These are phyloP conservation scores for Ceratobasidium sp. DNA, from an alignment of 1,284 basidiomycete genomes.

Conservation along the genomic window DNA sequence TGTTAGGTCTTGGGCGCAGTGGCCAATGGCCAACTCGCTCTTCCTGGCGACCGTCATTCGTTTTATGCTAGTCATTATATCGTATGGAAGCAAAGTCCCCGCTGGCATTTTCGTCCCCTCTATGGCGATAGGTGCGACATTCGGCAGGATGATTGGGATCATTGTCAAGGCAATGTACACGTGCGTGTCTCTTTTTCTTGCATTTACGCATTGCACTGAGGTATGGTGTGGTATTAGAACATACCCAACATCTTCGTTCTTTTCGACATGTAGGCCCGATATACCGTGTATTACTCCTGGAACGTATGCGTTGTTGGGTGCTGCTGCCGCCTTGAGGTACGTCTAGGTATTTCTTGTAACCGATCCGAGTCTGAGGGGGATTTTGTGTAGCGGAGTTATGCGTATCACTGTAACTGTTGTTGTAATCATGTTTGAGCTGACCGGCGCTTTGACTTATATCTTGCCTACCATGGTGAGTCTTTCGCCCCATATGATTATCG, in stretches of 20 bases:
- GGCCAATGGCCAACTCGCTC: constrained; percentile 94
- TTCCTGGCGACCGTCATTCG: constrained; percentile 93
- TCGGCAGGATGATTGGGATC: constrained; percentile 96
- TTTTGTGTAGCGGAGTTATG: constrained; percentile 85
- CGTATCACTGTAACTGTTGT: constrained; percentile 98
- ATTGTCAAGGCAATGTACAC: constrained; percentile 92
- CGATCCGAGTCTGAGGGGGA: constrained; percentile 2
- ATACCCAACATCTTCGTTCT: constrained; percentile 86
- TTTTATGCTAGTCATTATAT: constrained; percentile 87
- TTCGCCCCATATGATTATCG: not conserved
- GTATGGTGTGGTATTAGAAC: constrained; percentile 65
- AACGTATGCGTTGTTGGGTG: constrained; percentile 95
- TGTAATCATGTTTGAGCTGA: constrained; percentile 99
- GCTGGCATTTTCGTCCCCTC: constrained; percentile 98
- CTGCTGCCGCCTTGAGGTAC: constrained; percentile 92
- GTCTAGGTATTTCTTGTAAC: constrained; percentile 50
- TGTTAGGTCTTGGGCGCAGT: constrained; percentile 86
- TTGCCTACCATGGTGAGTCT: constrained; percentile 92
- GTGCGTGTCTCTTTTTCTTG: constrained; percentile 62
- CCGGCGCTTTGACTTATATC: constrained; percentile 97
- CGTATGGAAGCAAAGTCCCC: constrained; percentile 97
- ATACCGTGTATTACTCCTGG: constrained; percentile 98
- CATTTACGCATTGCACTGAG: not conserved
- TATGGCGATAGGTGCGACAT: constrained; percentile 97
- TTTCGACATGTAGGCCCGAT: constrained; percentile 91